These are phyloP conservation scores for Sisymbrium altissimum DNA, from an alignment of 345 rosid genomes.

Conservation along the genomic window DNA sequence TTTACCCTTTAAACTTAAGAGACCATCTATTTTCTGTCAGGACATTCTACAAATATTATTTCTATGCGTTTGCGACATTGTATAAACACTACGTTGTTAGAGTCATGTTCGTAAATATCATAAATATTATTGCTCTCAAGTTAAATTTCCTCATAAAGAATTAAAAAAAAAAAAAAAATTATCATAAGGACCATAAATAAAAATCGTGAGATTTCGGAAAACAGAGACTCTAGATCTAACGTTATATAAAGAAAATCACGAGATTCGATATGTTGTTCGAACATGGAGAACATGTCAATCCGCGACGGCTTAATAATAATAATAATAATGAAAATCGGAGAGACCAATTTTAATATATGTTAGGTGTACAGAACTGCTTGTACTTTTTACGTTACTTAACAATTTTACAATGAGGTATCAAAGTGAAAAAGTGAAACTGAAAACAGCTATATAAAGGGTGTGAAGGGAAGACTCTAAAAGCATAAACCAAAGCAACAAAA, in stretches of 20 bases:
- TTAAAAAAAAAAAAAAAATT: no score
- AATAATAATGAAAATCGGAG: not conserved
- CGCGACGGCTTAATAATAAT: slow-evolving; percentile 3
- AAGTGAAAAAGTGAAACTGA: slow-evolving; percentile 5
- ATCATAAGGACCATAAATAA: not conserved
- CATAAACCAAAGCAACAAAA: slow-evolving; percentile 20
- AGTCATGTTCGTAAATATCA: no score
- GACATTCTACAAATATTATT: not conserved
- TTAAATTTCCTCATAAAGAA: not conserved
- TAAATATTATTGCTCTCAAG: not conserved
- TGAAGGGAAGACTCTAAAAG: slow-evolving; percentile 7
- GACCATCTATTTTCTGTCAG: not conserved
- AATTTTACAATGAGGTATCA: slow-evolving; percentile 5
- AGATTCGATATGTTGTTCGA: slow-evolving; percentile 23
- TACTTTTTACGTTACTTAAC: not conserved
- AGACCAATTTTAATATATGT: slow-evolving; percentile 14
- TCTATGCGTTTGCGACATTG: not conserved
- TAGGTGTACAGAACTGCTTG: slow-evolving; percentile 19
- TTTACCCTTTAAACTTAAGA: not conserved
- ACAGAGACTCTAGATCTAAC: slow-evolving; percentile 5
- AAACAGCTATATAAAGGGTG: slow-evolving; percentile 34
- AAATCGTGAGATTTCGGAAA: not conserved
- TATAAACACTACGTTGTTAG: no score
- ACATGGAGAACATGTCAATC: slow-evolving; percentile 38
- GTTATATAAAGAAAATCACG: slow-evolving; percentile 8